phyloP scores from a whole-genome alignment of 2,329 filamentous ascomycete genomes.

The Ophiosphaerella herpotricha region DNA sequence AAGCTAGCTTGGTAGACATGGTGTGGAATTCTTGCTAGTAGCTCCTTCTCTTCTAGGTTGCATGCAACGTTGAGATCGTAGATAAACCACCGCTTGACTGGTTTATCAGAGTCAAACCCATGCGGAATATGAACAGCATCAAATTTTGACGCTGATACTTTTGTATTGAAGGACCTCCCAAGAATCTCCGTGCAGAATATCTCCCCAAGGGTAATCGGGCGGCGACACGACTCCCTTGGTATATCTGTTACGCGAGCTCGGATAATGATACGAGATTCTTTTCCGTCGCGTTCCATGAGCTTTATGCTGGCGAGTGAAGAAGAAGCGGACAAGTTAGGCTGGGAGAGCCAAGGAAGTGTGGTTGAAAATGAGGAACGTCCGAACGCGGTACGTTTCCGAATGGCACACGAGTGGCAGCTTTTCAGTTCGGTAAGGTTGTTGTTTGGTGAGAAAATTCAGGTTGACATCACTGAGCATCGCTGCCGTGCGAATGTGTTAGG shows the following conservation, averaged over 20 bases:
- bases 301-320: background rate
- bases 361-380: too few species aligned
- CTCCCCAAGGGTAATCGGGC: conserved; percentile 5
- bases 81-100: conserved; percentile 11
- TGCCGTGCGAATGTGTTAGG: too few species aligned
- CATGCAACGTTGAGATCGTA: conserved; percentile 10
- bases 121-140: conserved; percentile 5
- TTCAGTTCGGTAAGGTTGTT: too few species aligned
- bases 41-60: conserved; percentile 4
- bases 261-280: conserved; percentile 4
- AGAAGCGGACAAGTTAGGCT: background rate
- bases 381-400: too few species aligned
- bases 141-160: background rate
- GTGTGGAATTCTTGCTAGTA: conserved; percentile 8
- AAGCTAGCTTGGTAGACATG: conserved; percentile 9
- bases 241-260: conserved; percentile 7
- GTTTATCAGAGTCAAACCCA: conserved; percentile 9
- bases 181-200: conserved; percentile 8
- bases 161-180: conserved; percentile 2
- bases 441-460: too few species aligned
- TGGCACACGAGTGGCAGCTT: too few species aligned
- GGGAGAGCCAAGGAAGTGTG: too few species aligned
- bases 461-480: too few species aligned
- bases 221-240: conserved; percentile 4
- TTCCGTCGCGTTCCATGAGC: conserved; percentile 1